phyloP scores from a whole-genome alignment of 768 basidiomycete genomes.

The Russula olivacea region DNA sequence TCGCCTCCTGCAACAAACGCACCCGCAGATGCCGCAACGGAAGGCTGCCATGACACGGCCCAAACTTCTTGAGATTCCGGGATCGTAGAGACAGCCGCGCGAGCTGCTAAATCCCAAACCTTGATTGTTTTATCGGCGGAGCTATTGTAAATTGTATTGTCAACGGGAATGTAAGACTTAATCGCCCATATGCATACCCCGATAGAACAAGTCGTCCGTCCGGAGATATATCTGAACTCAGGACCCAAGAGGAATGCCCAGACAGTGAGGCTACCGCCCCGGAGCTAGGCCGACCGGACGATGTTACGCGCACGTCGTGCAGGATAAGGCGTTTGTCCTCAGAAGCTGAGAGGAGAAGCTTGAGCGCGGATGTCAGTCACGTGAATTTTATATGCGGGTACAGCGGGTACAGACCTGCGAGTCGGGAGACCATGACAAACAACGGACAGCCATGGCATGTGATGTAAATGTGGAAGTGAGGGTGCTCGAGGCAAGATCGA shows the following conservation, averaged over 20 bases:
- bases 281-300: conserved; percentile 52
- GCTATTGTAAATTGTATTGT: conserved; percentile 34
- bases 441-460: conserved; percentile 86
- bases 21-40: conserved; percentile 49
- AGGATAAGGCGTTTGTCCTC: conserved; percentile 89
- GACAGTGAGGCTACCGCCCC: conserved; percentile 80
- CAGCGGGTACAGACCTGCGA: conserved; percentile 53
- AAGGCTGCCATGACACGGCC: conserved; percentile 73
- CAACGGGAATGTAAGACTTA: neutral
- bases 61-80: conserved; percentile 80
- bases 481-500: conserved; percentile 66
- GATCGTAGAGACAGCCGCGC: conserved; percentile 68
- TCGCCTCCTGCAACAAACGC: conserved; percentile 73
- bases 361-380: neutral
- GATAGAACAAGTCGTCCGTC: conserved; percentile 76
- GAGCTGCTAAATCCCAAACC: conserved; percentile 78
- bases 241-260: conserved; percentile 89
- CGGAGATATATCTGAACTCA: conserved; percentile 75
- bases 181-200: conserved; percentile 48
- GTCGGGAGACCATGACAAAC: conserved; percentile 85
- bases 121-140: conserved; percentile 84
- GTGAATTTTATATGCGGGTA: conserved; percentile 19
- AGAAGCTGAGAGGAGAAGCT: conserved; percentile 86
- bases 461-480: conserved; percentile 71
- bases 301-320: conserved; percentile 78